A percentile compares a stretch with the other conserved stretches of the same genome.
These are phyloP conservation scores for Cenchrus americanus DNA, from an alignment of 176 grass and related monocot genomes.

Conservation along the genomic window DNA sequence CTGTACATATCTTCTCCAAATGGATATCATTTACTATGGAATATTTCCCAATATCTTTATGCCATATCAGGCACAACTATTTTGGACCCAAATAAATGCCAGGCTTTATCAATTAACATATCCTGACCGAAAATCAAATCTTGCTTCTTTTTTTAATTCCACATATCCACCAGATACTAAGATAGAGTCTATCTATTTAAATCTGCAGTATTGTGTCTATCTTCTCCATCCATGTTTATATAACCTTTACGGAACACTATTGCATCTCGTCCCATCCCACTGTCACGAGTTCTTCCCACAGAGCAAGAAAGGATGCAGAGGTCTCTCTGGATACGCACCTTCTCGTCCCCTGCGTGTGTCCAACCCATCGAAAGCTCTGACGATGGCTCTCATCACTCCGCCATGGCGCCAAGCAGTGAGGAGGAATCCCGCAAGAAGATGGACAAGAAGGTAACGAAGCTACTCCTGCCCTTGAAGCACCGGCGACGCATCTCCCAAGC, in stretches of 20 bases:
- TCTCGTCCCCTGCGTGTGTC: slow-evolving; percentile 30
- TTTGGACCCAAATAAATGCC: neutral
- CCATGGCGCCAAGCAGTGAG: neutral
- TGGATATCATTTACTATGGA: slow-evolving; percentile 11
- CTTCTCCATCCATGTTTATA: neutral
- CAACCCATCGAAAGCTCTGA: slow-evolving; percentile 29
- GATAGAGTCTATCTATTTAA: neutral
- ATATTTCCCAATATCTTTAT: slow-evolving; percentile 2
- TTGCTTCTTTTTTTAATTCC: neutral
- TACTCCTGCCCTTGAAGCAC: neutral
- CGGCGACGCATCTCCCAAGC: neutral
- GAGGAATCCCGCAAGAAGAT: neutral
- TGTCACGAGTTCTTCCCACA: neutral
- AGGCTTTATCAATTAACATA: slow-evolving; percentile 17
- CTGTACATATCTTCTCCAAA: neutral
- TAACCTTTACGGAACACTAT: neutral
- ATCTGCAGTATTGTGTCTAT: neutral
- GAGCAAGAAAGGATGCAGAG: neutral
- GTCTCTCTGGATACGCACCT: neutral
- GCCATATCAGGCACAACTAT: neutral
- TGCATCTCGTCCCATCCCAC: neutral
- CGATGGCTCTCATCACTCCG: neutral
- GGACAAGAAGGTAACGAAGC: neutral
- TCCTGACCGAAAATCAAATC: neutral
- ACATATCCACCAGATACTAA: neutral